Evolutionary conservation across 352 stramenopile genomes (phyloP).

Genomic region (Pythium phragmitis): DNA sequence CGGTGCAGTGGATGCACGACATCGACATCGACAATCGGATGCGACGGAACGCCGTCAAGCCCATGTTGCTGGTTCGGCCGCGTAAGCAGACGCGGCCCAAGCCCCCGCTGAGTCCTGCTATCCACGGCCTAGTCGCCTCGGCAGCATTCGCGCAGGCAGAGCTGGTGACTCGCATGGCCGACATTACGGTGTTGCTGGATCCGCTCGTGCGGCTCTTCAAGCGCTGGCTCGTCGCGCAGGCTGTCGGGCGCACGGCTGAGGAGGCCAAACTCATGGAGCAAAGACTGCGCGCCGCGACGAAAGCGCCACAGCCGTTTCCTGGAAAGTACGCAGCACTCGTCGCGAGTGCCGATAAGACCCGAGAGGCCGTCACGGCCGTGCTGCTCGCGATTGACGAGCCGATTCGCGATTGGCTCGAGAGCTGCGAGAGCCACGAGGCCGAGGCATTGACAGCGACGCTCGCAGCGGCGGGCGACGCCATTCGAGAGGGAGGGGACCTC

Average conservation of each 20-base stretch:
- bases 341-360: neutral
- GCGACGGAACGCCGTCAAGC: constrained; percentile 23
- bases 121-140: constrained; percentile 1
- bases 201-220: constrained; percentile 51
- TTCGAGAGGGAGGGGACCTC: neutral
- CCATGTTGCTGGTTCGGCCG: constrained; percentile 20
- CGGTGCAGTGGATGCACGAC: constrained; percentile 59
- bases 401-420: constrained; percentile 32
- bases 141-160: neutral
- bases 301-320: constrained; percentile 17
- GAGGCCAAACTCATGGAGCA: constrained; percentile 74
- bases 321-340: constrained; percentile 2
- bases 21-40: neutral
- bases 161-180: constrained; percentile 4
- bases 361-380: neutral
- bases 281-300: constrained; percentile 38
- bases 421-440: constrained; percentile 13
- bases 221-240: constrained; percentile 43
- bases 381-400: neutral
- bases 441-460: constrained; percentile 10
- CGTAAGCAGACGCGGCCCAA: constrained; percentile 18
- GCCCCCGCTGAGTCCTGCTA: neutral
- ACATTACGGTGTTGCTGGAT: constrained; percentile 33
- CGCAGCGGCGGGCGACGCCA: neutral
- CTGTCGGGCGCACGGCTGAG: constrained; percentile 52